phyloP scores from a whole-genome alignment of 2,329 filamentous ascomycete species.

The Hawksworthiomyces lignivorus region DNA sequence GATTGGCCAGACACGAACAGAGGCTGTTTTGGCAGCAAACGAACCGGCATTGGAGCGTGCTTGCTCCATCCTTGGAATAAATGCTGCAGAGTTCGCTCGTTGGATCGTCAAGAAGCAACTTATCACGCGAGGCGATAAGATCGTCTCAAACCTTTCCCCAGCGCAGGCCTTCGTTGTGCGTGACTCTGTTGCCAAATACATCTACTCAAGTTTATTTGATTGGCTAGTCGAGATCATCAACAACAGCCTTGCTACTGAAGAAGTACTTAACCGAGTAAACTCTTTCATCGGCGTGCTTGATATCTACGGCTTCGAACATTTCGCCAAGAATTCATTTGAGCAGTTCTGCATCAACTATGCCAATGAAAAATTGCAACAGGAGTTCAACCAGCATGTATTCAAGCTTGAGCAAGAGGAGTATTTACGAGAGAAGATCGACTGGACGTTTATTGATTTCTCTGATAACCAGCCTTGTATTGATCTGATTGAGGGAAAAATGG shows the following conservation, averaged over 20 bases:
- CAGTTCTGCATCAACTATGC: constrained; percentile 99
- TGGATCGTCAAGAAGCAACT: constrained; percentile 99
- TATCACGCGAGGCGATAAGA: constrained; percentile 93
- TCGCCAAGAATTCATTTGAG: constrained; percentile 98
- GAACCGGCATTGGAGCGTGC: constrained; percentile 80
- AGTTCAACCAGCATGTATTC: constrained; percentile 99
- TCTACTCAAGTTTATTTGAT: constrained; percentile 97
- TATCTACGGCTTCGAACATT: constrained; percentile 99
- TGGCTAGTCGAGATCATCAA: constrained; percentile 99
- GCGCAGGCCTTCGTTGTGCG: constrained; percentile 90
- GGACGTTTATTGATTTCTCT: constrained; percentile 99
- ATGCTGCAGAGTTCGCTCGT: constrained; percentile 79
- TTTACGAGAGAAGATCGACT: constrained; percentile 90
- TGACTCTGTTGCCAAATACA: constrained; percentile 96
- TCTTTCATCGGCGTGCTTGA: constrained; percentile 97
- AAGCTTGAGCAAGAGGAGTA: constrained; percentile 99
- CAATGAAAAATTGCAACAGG: constrained; percentile 97
- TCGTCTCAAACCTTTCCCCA: constrained; percentile 88
- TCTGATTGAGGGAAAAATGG: constrained; percentile 92
- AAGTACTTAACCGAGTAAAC: constrained; percentile 70
- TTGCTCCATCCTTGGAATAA: constrained; percentile 78
- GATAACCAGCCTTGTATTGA: constrained; percentile 99
- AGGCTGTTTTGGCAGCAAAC: constrained; percentile 71
- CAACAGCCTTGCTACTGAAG: constrained; percentile 76
- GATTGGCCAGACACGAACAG: constrained; percentile 82